Conservation (phyloP, 768 basidiomycete species). For the Lactarius hengduanensis region DNA sequence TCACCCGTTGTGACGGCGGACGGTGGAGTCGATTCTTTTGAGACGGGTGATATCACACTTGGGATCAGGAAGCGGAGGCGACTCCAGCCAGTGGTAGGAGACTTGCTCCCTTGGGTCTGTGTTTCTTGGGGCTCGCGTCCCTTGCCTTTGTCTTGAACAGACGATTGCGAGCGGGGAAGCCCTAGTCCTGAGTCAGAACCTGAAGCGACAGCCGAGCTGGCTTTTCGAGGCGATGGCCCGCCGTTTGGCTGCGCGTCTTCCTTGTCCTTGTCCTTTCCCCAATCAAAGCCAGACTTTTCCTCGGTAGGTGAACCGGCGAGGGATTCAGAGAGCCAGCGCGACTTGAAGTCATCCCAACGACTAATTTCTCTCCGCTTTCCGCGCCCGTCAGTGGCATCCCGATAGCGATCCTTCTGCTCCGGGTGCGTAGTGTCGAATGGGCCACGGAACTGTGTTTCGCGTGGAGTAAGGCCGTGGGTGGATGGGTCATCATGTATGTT, state of each 20-base stretch:
- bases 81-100: constrained; percentile 52
- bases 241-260: constrained; percentile 1
- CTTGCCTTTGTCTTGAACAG: constrained; percentile 15
- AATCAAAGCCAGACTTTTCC: constrained; percentile 42
- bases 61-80: constrained; percentile 67
- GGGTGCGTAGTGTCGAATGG: constrained; percentile 50
- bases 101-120: constrained; percentile 30
- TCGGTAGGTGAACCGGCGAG: constrained; percentile 43
- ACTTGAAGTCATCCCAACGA: constrained; percentile 45
- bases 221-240: constrained; percentile 1
- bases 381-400: constrained; percentile 48
- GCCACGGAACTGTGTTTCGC: constrained; percentile 56
- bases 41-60: constrained; percentile 41
- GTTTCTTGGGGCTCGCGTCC: constrained; percentile 19
- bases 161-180: constrained; percentile 6
- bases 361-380: constrained; percentile 49
- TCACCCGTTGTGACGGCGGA: constrained; percentile 50
- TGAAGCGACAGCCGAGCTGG: constrained; percentile 6
- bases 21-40: constrained; percentile 38
- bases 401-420: constrained; percentile 40
- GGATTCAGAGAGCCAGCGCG: constrained; percentile 54
- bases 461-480: constrained; percentile 35
- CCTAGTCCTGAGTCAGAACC: constrained; percentile 9
- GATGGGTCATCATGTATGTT: constrained; percentile 38
- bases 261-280: constrained; percentile 31